Percentiles rank a stretch among this genome's conserved stretches.
phyloP scores from a whole-genome alignment of 345 rosid genomes.

The Brassica rapa region DNA sequence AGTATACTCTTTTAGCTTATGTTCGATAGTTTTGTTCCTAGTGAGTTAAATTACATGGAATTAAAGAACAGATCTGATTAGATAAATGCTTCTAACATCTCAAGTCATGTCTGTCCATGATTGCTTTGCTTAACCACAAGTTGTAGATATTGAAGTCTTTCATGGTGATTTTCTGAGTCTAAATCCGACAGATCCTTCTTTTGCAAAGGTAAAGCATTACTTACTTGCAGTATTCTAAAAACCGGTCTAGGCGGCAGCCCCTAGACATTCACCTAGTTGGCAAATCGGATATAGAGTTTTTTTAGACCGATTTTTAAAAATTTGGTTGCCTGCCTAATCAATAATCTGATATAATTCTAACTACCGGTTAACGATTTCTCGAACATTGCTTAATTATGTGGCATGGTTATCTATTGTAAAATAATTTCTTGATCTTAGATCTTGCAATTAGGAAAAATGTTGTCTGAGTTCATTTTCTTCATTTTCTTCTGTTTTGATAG shows the following conservation, averaged over 20 bases:
- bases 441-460: background rate
- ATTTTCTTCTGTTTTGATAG: background rate
- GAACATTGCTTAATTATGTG: background rate
- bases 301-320: no score
- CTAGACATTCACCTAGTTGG: no score
- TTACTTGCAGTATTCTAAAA: background rate
- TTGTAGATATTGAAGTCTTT: slow-evolving; percentile 49
- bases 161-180: slow-evolving; percentile 72
- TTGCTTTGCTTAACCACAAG: slow-evolving; percentile 43
- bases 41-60: background rate
- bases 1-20: background rate
- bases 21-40: background rate
- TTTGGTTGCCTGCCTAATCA: no score
- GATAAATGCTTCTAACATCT: background rate
- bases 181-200: slow-evolving; percentile 60
- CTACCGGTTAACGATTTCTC: no score
- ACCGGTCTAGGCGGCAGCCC: no score
- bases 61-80: background rate
- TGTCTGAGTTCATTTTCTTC: background rate
- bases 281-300: no score
- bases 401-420: background rate
- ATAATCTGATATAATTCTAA: no score
- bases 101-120: background rate
- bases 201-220: slow-evolving; percentile 54
- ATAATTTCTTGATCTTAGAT: background rate